Base-by-base conservation (phyloP, 176 grass and related monocot genomes). In the Olyra latifolia region DNA sequence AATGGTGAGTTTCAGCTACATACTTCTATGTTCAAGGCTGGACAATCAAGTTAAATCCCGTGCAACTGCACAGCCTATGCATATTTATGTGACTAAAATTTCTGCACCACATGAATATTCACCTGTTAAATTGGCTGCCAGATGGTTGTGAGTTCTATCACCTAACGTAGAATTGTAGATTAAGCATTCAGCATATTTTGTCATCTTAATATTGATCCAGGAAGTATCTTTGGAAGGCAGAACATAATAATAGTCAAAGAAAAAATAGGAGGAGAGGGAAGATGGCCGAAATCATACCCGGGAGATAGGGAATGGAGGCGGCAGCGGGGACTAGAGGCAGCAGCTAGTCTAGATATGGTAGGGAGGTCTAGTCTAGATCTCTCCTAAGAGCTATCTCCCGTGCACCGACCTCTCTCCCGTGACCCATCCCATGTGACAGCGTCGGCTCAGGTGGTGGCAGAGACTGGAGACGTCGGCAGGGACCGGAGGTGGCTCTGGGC, bases 1-100 rank as follows among this genome's bases (percentile, higher is more conserved):
- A 47, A 22, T 39, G 72, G 72, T 84, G 47, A 84, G 64, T 76
- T 84, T 54, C 30, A 57, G 14, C 72, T 48, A 30, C 39, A 66
- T 65, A 55, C 48, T 10, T 82, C 47, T 67, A 60, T 28, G 49
- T 10, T 7, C 23, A 66, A 54, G 16, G 45, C 43, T 65, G 30
- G 40, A 44, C 20, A 17, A 68, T 24, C 28, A 44, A 69, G 10
- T 70, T n/a, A 44, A 44, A 28, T 6, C 12, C 9, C 8, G 24
- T 75, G 13, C 6, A 78, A 10, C 16, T 52, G 42, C 45, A 16
- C 32, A 74, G 13, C 30, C 48, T 38, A 38, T 12, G 29, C 29
- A 56, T 58, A 39, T 23, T 3, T 11, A 42, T 42, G 19, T 12
- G 20, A 53, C 17, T 45, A 42, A 45, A 78, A 66, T 24, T 50